A percentile compares a stretch with the other conserved stretches of the same genome.
phyloP scores from a whole-genome alignment of 1,139 yeast species.

The Saccharomyces pastorianus region DNA sequence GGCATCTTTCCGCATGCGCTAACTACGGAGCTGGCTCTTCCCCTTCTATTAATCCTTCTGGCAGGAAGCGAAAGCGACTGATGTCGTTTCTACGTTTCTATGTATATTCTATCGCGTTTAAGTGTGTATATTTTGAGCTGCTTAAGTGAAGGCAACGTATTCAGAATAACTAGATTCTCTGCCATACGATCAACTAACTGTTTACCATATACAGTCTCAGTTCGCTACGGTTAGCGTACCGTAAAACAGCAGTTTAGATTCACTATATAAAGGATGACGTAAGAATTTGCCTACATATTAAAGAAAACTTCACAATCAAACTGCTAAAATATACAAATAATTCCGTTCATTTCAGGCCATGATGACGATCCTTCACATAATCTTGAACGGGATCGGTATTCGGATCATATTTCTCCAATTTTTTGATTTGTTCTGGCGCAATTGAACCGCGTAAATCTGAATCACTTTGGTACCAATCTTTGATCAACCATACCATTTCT shows the following conservation, averaged over 20 bases:
- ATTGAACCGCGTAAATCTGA: constrained; percentile 52
- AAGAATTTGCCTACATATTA: neutral
- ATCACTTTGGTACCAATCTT: constrained; percentile 59
- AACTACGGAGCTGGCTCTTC: neutral
- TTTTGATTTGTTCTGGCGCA: constrained; percentile 26
- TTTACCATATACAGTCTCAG: neutral
- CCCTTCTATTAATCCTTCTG: neutral
- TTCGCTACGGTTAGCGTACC: neutral
- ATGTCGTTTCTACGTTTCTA: neutral
- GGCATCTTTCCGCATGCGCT: neutral
- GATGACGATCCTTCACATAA: constrained; percentile 27
- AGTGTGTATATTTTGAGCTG: neutral
- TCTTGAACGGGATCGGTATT: constrained; percentile 30
- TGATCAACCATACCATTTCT: constrained; percentile 57
- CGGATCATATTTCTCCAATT: constrained; percentile 22
- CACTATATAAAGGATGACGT: neutral
- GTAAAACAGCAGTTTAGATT: neutral
- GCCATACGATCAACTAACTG: neutral
- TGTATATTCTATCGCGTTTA: neutral
- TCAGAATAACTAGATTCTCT: neutral
- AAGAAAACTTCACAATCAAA: neutral
- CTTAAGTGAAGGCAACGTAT: neutral
- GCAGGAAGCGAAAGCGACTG: neutral
- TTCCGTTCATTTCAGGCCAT: neutral
- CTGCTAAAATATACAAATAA: neutral